Evolutionary conservation across 495 filamentous ascomycete species (phyloP).

Genomic region (Hypomontagnella submonticulosa): DNA sequence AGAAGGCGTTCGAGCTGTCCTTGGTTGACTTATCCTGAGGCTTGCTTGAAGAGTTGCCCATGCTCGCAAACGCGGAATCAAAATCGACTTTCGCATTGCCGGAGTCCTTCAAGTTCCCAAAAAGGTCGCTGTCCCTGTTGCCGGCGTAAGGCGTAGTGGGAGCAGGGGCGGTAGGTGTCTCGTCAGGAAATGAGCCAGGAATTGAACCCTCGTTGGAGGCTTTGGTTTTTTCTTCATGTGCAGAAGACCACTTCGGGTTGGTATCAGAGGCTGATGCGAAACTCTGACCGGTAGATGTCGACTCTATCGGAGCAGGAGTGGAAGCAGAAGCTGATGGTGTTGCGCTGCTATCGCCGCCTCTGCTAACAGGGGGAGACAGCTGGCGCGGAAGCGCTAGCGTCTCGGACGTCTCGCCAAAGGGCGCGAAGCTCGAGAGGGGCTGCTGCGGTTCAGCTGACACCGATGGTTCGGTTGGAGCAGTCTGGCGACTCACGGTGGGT

Average conservation of each 20-base stretch:
- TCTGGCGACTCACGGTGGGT: constrained; percentile 63
- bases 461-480: constrained; percentile 64
- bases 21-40: constrained; percentile 44
- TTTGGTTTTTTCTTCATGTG: constrained; percentile 42
- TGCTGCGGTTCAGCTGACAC: constrained; percentile 74
- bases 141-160: constrained; percentile 56
- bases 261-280: constrained; percentile 49
- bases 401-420: constrained; percentile 71
- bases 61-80: constrained; percentile 76
- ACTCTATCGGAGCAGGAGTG: constrained; percentile 49
- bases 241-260: constrained; percentile 42
- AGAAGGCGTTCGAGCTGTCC: constrained; percentile 51
- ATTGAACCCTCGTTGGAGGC: constrained; percentile 50
- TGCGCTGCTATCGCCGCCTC: constrained; percentile 64
- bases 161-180: constrained; percentile 58
- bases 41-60: constrained; percentile 54
- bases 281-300: constrained; percentile 50
- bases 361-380: constrained; percentile 81
- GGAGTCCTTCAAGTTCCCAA: constrained; percentile 62
- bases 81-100: constrained; percentile 78
- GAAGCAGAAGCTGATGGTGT: constrained; percentile 45
- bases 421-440: constrained; percentile 75
- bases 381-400: constrained; percentile 81
- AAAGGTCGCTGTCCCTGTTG: constrained; percentile 61
- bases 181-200: constrained; percentile 69